Base-by-base conservation (phyloP, 2,329 filamentous ascomycete genomes). In the Calycina herbarum region DNA sequence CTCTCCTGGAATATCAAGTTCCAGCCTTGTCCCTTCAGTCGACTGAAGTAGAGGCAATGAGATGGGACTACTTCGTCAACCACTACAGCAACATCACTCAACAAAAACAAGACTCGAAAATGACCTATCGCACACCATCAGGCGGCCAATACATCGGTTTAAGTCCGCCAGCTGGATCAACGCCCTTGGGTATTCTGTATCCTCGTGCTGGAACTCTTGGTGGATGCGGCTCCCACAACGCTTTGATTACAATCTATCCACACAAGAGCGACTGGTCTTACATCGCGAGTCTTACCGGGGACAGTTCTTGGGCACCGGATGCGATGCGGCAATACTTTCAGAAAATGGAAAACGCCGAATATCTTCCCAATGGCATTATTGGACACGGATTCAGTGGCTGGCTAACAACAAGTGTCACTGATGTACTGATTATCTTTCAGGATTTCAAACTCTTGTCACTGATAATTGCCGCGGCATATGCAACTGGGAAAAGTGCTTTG, bases 1-100 rank as follows among this genome's bases (percentile, higher is more conserved):
- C 45, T 1, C 64, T 73, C 31, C 73, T 78, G 64, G 77, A 80
- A 65, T 78, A 82, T 68, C 77, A 79, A 24, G 79, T 85, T 3
- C 84, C 84, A 29, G 81, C 80, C 3, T 78, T 82, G 66, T 78
- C 79, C 61, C 77, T 78, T n/a, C 76, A 78, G 54, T 78, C 79
- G 8, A 82, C 79, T 24, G 79, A 84, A 70, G 80, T 84, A 67
- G 73, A 76, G 40, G 77, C 77, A 13, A 77, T 82, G 73, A 74
- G 77, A 65, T 85, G 83, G 83, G 82, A 84, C 74, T 85, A 82
- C 73, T 85, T 79, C 66, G 82, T 85, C 65, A 79, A 79, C 59
- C 83, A 85, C 71, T 85, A 83, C 71, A 74, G 77, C 6, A 78
- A 84, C 67, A 72, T 81, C 64, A 72, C 73, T 10, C 77, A 79